Evolutionary conservation across 306 rosid genomes (phyloP).

Genomic region (Fagus sylvatica): DNA sequence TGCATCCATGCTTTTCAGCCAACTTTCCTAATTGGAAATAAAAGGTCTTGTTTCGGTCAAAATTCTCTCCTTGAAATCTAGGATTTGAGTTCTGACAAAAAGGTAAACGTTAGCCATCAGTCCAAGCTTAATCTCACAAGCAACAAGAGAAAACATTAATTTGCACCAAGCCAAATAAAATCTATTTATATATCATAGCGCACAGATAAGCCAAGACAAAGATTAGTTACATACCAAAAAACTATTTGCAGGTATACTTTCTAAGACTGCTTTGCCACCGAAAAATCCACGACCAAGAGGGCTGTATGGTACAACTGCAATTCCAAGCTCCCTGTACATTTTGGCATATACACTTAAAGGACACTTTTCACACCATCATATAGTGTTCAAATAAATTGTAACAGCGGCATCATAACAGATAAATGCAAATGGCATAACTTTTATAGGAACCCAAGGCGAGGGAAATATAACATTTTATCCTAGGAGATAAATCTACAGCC

Average conservation of each 20-base stretch:
- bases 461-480: not conserved
- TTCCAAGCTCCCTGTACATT: conserved; percentile 35
- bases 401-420: not conserved
- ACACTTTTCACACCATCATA: not conserved
- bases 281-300: conserved; percentile 46
- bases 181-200: not conserved
- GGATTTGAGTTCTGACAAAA: conserved; percentile 48
- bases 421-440: not conserved
- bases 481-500: not conserved
- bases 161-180: not conserved
- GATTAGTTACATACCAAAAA: conserved; percentile 20
- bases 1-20: conserved; percentile 55
- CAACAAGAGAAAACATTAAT: not conserved
- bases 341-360: not conserved
- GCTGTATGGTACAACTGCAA: conserved; percentile 42
- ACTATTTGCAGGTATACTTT: conserved; percentile 25
- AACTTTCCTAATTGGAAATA: conserved; percentile 41
- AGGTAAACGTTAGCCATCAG: conserved; percentile 4
- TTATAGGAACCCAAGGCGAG: not conserved
- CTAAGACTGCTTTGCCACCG: conserved; percentile 32
- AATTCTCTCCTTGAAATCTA: conserved; percentile 58
- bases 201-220: not conserved
- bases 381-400: conserved; percentile 11
- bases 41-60: conserved; percentile 56
- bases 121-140: not conserved